These are phyloP conservation scores for Teunomyces stri DNA, from an alignment of 805 yeast genomes.

Conservation along the genomic window DNA sequence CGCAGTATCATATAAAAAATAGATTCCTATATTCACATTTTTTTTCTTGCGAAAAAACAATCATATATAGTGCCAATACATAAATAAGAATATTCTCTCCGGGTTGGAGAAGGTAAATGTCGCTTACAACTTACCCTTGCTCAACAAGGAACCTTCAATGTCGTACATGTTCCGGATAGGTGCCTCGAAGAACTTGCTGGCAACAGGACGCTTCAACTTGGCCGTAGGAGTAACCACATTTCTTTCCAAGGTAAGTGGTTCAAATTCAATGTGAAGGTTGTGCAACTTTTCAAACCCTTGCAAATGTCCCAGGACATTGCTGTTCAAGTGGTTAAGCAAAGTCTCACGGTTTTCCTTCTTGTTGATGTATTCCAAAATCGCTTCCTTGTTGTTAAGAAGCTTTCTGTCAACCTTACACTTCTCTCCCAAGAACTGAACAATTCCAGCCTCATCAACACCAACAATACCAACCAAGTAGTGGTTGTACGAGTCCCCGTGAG, in stretches of 20 bases:
- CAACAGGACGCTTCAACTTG: conserved; percentile 52
- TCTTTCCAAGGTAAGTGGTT: conserved; percentile 25
- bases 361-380: conserved; percentile 11
- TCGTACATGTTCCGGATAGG: conserved; percentile 43
- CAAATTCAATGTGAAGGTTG: conserved; percentile 24
- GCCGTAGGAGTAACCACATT: conserved; percentile 32
- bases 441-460: conserved; percentile 20
- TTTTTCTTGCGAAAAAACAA: not conserved
- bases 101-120: not conserved
- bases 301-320: conserved; percentile 13
- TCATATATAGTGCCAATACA: not conserved
- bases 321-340: conserved; percentile 16
- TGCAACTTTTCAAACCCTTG: conserved; percentile 25
- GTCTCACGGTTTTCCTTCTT: conserved; percentile 16
- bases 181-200: conserved; percentile 41
- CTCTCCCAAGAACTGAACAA: conserved; percentile 14
- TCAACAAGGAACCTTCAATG: conserved; percentile 39
- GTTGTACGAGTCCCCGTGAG: conserved; percentile 24
- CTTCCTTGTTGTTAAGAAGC: conserved; percentile 7
- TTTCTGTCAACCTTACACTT: conserved; percentile 10
- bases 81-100: not conserved
- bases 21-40: not conserved
- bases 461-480: conserved; percentile 21
- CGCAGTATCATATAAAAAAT: not conserved
- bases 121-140: conserved; percentile 10